Conservation (phyloP, 2,329 filamentous ascomycete species). For the Paraphoma sp. region DNA sequence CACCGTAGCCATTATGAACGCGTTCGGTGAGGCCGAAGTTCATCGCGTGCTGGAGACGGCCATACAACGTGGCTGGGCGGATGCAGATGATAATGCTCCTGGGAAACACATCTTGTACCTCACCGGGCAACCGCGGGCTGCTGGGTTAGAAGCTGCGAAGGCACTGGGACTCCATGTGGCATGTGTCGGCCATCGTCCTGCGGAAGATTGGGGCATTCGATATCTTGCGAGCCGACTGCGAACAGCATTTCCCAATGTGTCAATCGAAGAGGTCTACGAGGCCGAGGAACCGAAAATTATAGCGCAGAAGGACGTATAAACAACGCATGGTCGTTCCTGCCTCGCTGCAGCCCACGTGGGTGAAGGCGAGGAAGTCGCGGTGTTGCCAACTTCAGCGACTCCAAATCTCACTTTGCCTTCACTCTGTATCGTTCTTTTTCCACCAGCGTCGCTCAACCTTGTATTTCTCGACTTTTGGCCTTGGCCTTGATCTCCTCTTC, state of each 20-base stretch:
- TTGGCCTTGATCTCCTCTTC: background rate
- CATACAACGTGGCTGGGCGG: conserved; percentile 30
- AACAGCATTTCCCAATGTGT: conserved; percentile 35
- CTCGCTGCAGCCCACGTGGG: background rate
- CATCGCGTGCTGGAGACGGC: conserved; percentile 40
- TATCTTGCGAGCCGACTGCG: conserved; percentile 39
- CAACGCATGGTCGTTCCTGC: background rate
- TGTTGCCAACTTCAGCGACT: background rate
- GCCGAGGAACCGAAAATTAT: conserved; percentile 30
- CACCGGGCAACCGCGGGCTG: conserved; percentile 46
- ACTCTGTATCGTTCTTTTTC: background rate
- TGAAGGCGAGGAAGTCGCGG: background rate
- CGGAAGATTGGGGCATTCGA: conserved; percentile 51
- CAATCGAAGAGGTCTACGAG: conserved; percentile 46
- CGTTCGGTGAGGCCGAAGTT: conserved; percentile 48
- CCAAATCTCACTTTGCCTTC: background rate
- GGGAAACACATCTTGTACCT: conserved; percentile 45
- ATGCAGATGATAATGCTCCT: conserved; percentile 16
- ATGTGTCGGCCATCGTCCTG: conserved; percentile 48
- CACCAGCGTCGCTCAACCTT: background rate
- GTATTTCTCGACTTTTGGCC: background rate
- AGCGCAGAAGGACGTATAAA: conserved; percentile 2
- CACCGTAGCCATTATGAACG: conserved; percentile 50
- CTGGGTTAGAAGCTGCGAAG: conserved; percentile 41
- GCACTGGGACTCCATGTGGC: conserved; percentile 42